Evolutionary conservation across 1,139 yeast species (phyloP), one percentile per base, ranked within the genome.

Genomic region (Wickerhamiella infanticola): DNA sequence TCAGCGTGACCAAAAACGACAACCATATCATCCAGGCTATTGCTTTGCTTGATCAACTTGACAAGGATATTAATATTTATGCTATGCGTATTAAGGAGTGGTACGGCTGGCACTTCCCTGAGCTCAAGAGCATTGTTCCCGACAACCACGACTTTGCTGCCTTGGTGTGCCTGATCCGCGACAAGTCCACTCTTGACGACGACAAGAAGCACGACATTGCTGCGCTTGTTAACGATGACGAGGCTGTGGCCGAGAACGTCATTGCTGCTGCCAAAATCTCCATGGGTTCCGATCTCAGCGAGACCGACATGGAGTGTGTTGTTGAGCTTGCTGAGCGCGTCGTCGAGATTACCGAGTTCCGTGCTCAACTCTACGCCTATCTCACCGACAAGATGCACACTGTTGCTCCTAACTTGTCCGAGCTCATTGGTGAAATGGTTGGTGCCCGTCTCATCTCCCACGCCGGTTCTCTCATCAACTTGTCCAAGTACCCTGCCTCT

Each of bases 51-150:
- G 98, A 90, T 65, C 95, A 93, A 65, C 77, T 90, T 57, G 98
- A 90, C 69, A 90, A 90, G 71, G 98, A 90, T 63, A 79, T 90
- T 65, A 90, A 90, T 70, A 90, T 97, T 49, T 90, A 83, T 67
- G 90, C 97, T 53, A 90, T 90, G 98, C 81, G 98, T 73, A 88
- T 84, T 62, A 90, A 90, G 74, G 98, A 90, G 71, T 90, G 98
- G 98, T 90, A 90, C 69, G 97, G 97, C 56, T 90, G 98, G 98
- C 98, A 90, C 67, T 90, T 90, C 79, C 98, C 98, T 49, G 98
- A 90, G 71, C 78, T 90, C 72, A 95, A 96, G 58, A 86, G 85
- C 70, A 76, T 90, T 65, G 90, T 86, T 53, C 80, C 85, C 57
- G 98, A 90, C 70, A 88, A 88, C 72, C 82, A 83, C 68, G 72